These are phyloP conservation scores for Melampsora americana DNA, from an alignment of 1,284 basidiomycete species.

Conservation along the genomic window DNA sequence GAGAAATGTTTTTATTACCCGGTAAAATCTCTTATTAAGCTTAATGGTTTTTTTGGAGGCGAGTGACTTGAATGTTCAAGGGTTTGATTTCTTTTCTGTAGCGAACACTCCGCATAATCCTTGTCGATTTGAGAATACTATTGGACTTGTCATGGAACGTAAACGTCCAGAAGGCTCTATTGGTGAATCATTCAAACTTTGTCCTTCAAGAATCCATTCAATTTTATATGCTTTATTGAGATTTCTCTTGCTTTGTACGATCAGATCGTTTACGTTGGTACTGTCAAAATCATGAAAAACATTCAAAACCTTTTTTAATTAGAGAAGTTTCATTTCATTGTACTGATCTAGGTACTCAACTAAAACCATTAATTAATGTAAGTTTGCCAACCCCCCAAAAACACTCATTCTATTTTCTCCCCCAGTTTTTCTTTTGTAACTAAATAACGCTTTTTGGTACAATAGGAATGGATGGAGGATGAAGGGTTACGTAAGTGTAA, in stretches of 20 bases:
- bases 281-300: slow-evolving; percentile 69
- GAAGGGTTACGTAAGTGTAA: slow-evolving; percentile 67
- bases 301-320: slow-evolving; percentile 69
- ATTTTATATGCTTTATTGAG: too few species aligned
- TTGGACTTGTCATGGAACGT: slow-evolving; percentile 93
- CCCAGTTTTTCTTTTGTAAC: too few species aligned
- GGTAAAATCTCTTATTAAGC: too few species aligned
- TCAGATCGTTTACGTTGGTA: slow-evolving; percentile 94
- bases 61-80: background rate
- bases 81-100: slow-evolving; percentile 56
- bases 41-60: too few species aligned
- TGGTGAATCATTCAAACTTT: slow-evolving; percentile 31
- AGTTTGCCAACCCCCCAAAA: background rate
- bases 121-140: slow-evolving; percentile 80
- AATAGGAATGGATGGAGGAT: slow-evolving; percentile 62
- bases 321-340: slow-evolving; percentile 83
- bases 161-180: slow-evolving; percentile 63
- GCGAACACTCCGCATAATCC: slow-evolving; percentile 95
- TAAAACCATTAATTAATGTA: slow-evolving; percentile 80
- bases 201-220: too few species aligned
- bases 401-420: too few species aligned
- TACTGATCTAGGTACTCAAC: slow-evolving; percentile 84
- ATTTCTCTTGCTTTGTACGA: background rate
- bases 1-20: slow-evolving; percentile 92
- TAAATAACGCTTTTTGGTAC: slow-evolving; percentile 46